A percentile compares a stretch with the other conserved stretches of the same genome.
phyloP scores from a whole-genome alignment of 768 basidiomycete genomes.

The Mycena sanguinolenta region DNA sequence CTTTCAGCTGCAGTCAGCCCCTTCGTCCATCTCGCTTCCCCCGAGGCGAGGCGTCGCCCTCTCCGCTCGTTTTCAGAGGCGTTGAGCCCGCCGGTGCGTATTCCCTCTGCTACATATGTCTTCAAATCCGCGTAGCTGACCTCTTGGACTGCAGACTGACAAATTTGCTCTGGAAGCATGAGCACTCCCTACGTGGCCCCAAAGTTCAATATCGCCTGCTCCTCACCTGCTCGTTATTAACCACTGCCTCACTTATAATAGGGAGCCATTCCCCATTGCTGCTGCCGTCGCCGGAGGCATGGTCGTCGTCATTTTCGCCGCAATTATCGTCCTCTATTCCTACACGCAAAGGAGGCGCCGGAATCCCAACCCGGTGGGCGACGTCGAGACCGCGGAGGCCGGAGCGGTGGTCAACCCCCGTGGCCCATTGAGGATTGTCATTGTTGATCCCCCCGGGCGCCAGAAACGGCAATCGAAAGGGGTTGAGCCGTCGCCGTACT shows the following conservation, averaged over 20 bases:
- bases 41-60: too few relatives aligned
- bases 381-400: neutral
- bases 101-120: neutral
- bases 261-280: slow-evolving; percentile 8
- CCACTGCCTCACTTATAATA: neutral
- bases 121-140: too few relatives aligned
- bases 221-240: neutral
- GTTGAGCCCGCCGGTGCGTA: neutral
- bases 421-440: neutral
- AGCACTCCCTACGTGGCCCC: neutral
- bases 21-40: neutral
- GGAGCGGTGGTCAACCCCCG: neutral
- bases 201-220: neutral
- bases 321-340: slow-evolving; percentile 1
- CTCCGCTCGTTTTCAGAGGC: neutral
- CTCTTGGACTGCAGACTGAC: neutral
- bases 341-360: neutral
- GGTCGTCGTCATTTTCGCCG: neutral
- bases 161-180: slow-evolving; percentile 3
- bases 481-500: neutral
- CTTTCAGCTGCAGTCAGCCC: too few relatives aligned
- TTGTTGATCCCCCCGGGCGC: too few relatives aligned
- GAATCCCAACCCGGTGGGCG: neutral
- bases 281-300: neutral
- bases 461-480: neutral